Evolutionary conservation across 805 yeast species (phyloP), one percentile per base, ranked within the genome.

Genomic region (Yamadazyma philogaea): DNA sequence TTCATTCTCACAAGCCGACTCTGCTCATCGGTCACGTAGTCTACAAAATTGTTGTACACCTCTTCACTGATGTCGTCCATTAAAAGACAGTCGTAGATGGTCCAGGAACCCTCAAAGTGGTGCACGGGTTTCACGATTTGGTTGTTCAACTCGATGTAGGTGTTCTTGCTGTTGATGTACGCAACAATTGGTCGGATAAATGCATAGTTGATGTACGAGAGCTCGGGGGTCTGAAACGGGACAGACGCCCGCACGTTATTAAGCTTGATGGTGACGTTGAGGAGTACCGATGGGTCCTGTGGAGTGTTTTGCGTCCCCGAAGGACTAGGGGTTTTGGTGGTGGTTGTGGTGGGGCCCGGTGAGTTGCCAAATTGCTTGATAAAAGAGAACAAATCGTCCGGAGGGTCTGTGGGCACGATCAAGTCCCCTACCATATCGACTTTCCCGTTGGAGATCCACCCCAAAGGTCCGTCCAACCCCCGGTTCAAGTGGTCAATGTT

Each of bases 101-200:
- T 91, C 99, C 99, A 93, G 6, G 96, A 79, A 0, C 99, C 99
- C 54, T 87, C 89, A 60, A 93, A 93, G 56, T 93, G 99, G 20
- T 72, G 68, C 17, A 89, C 64, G 34, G 79, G 76, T 58, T 93
- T 93, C 26, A 84, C 83, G 7, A 93, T 81, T 3, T 88, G 78
- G 56, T 96, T 87, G 47, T 81, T 74, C 45, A 91, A 81, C 34
- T 96, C 96, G 46, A 93, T 90, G 55, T 83, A 86, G 0, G 98
- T 88, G 55, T 87, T 86, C 45, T 86, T 77, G 28, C 93, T 84
- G 59, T 93, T 93, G 59, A 93, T 91, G 61, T 91, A 93, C 1
- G 90, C 97, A 18, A 93, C 96, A 58, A 93, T 90, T 0, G 99
- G 99, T 48, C 96, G 72, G 40, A 93, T 84, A 44, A 93, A 69